Base-by-base conservation (phyloP, 495 filamentous ascomycete species). In the Monascus purpureus region DNA sequence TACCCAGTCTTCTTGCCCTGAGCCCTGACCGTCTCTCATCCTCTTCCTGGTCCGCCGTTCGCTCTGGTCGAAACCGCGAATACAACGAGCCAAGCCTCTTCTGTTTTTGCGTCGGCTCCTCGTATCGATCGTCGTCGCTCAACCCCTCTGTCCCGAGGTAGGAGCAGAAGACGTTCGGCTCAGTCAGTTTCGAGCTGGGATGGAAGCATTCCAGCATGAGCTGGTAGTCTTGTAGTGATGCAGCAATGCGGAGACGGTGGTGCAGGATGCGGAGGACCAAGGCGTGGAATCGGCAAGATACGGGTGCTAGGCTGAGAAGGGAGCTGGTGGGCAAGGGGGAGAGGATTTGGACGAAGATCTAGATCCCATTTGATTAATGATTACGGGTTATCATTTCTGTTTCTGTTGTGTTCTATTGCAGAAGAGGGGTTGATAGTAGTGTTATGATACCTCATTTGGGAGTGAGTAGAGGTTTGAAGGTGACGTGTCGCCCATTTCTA, bases 161-260 rank as follows among this genome's bases (percentile, higher is more conserved):
- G 28, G 69, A 65, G 57, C 80, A 83, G 49, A 69, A 75, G 2
- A 80, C 67, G 27, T 73, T 75, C 2, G 80, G 74, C 29, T 76
- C 75, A 8, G 65, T 73, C 17, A 80, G 54, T 47, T 72, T 77
- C n/a, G 68, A 70, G 38, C 60, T 70, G 0, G 82, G 82, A 39
- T 79, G 79, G 45, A 75, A 85, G 57, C 77, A 82, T 60, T 85
- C 80, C 9, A 90, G 66, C 13, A 85, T 73, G 17, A 86, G 52
- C 25, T 70, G 62, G 46, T 77, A 72, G 33, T 74, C 69, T 12
- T 66, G 52, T 11, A 77, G 54, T 6, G 61, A 52, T 3, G 73
- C 61, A 15, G 72, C 70, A 13, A 61, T 41, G 20, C 72, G 51
- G 11, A 87, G 65, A 26, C 82, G 74, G 16, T 66, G 53, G 39